Evolutionary conservation across 345 rosid genomes (phyloP), one percentile per base, ranked within the genome.

Genomic region (Erodium maritimum): DNA sequence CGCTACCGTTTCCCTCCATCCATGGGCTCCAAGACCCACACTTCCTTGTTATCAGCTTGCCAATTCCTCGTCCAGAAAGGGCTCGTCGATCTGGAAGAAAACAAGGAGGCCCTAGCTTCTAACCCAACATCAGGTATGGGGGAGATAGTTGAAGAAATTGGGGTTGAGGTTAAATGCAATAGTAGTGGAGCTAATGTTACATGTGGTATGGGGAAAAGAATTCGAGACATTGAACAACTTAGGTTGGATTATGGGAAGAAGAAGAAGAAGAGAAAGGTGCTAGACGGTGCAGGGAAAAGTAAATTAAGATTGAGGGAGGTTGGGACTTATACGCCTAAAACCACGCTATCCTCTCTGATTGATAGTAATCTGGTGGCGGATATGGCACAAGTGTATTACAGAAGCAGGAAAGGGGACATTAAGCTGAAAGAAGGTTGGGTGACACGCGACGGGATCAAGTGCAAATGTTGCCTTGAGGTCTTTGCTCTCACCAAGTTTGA

Each of bases 331-430:
- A 13, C 8, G 14, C 79, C 88, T 52, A 78, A 71, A 50, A 88
- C 75, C 33, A 59, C 84, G 55, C 65, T 91, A 56, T 82, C 90
- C 21, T 87, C 88, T 95, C 76, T 91, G 69, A 80, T 91, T 22
- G 85, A 85, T 50, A 82, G 81, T 55, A 65, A 85, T 60, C 73
- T 75, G 10, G 22, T 86, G 70, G 62, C 80, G 68, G 84, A 85
- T 21, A 81, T 82, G 78, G 83, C 68, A 37, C 81, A 76, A 68
- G 84, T 88, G 60, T 61, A 57, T 48, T 85, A 71, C 57, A 22
- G 25, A 54, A 53, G 60, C 55, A 67, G 61, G 69, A 70, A 59
- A 65, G 75, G 67, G 4, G 34, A 52, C 17, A 51, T 34, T 46
- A 67, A 61, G 57, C 67, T 63, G 55, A 74, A 66, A 21, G 77